Base-by-base conservation (phyloP, 2,329 filamentous ascomycete genomes). In the Dactylellina parvicollis region DNA sequence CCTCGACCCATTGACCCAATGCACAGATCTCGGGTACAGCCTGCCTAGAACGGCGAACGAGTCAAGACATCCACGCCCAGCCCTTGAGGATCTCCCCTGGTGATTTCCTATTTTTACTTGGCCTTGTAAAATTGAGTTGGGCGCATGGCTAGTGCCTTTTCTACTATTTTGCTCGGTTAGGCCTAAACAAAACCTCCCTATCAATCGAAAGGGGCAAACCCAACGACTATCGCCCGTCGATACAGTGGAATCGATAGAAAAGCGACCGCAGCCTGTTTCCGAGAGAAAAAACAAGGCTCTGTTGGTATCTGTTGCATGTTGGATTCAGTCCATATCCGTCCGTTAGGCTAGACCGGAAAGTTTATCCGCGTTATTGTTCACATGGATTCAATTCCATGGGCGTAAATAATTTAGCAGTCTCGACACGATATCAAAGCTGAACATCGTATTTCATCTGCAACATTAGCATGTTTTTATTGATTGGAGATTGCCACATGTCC, bases 11-110 rank as follows among this genome's bases (percentile, higher is more conserved):
- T 22, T 46, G 40, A 52, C 34, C 16, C n/a, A 44, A 65, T 52
- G 5, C 60, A 46, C 32, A 36, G 14, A 28, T 46, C 14, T 24
- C 30, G 28, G 67, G 61, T 36, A 26, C 26, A 64, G 59, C 50
- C 67, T 72, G 65, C 65, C 65, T 64, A 64, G 60, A 62, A 57
- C 57, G 59, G 67, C 59, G 52, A 65, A 54, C 50, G 9, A 40
- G 38, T 40, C 1, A 38, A 34, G 34, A 18, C 34, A 12, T 36
- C 32, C 30, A 7, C 18, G 30, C 30, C 49, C 46, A 49, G 42
- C 24, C 50, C 50, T 10, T 56, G 44, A 44, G 32, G 59, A 47
- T 65, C 4, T 20, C 34, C 59, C 52, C 38, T 54, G 38, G 28
- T 46, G 54, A 44, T 72, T 72, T 59, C 67, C 59, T 65, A 55